A percentile compares a stretch with the other conserved stretches of the same genome.
These are phyloP conservation scores for Oidium heveae DNA, from an alignment of 2,329 filamentous ascomycete species.

Conservation along the genomic window DNA sequence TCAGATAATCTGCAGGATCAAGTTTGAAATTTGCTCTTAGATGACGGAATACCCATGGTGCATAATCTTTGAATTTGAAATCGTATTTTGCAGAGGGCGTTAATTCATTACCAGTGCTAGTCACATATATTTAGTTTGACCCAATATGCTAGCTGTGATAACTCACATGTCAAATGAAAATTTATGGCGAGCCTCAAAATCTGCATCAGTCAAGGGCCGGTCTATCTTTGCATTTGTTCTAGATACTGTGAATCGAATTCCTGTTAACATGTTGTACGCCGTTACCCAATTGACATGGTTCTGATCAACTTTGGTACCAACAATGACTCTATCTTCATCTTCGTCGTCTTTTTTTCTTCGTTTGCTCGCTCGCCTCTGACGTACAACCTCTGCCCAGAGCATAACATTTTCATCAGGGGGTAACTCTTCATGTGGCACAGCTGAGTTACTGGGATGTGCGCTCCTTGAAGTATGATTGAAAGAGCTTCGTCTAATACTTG, in stretches of 20 bases:
- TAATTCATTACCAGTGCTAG: conserved; percentile 78
- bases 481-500: conserved; percentile 49
- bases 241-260: conserved; percentile 90
- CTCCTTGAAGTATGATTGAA: conserved; percentile 55
- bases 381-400: conserved; percentile 78
- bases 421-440: conserved; percentile 60
- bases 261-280: conserved; percentile 98
- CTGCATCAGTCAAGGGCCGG: conserved; percentile 63
- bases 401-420: conserved; percentile 73
- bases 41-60: conserved; percentile 96
- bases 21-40: conserved; percentile 69
- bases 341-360: conserved; percentile 60
- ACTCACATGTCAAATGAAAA: conserved; percentile 94
- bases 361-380: conserved; percentile 76
- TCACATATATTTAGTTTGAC: conserved; percentile 14
- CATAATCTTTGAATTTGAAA: conserved; percentile 99
- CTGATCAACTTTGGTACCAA: conserved; percentile 94
- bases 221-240: conserved; percentile 93
- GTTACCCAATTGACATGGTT: conserved; percentile 93
- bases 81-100: conserved; percentile 97
- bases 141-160: background rate
- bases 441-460: conserved; percentile 67
- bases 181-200: conserved; percentile 88
- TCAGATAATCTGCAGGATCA: conserved; percentile 90
- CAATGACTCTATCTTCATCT: conserved; percentile 80